phyloP scores from a whole-genome alignment of 2,329 filamentous ascomycete genomes.

The Teratosphaeria epicoccoides region DNA sequence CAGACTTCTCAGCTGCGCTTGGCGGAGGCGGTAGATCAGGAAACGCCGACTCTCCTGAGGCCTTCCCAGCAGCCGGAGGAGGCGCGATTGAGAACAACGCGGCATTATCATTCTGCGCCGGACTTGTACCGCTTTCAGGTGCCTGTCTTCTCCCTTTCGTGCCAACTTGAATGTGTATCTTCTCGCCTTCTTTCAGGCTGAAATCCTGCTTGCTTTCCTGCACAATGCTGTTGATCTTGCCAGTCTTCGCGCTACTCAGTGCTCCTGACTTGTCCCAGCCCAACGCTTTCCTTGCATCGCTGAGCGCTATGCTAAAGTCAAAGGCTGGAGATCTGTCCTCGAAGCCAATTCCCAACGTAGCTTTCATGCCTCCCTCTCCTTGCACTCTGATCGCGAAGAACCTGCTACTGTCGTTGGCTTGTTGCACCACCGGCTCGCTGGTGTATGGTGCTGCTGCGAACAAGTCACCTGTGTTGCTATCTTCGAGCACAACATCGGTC shows the following conservation, averaged over 20 bases:
- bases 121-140: conserved; percentile 28
- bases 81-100: conserved; percentile 64
- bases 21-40: conserved; percentile 39
- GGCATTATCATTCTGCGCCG: conserved; percentile 30
- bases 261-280: conserved; percentile 40
- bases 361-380: conserved; percentile 64
- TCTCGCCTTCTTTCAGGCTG: conserved; percentile 81
- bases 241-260: conserved; percentile 15
- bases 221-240: conserved; percentile 23
- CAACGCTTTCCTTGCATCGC: conserved; percentile 63
- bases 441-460: conserved; percentile 80
- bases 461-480: conserved; percentile 58
- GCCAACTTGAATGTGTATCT: conserved; percentile 69
- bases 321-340: conserved; percentile 79
- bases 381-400: conserved; percentile 80
- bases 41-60: conserved; percentile 10
- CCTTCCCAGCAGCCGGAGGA: conserved; percentile 46
- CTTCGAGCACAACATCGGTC: conserved; percentile 65
- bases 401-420: conserved; percentile 65
- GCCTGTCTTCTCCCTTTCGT: conserved; percentile 38
- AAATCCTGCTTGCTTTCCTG: conserved; percentile 57
- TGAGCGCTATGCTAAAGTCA: conserved; percentile 70
- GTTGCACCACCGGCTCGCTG: conserved; percentile 54
- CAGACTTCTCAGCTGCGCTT: conserved; percentile 37
- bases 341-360: conserved; percentile 73